phyloP scores from a whole-genome alignment of 2,329 filamentous ascomycete species.

The Ploettnerulaceae sp. region DNA sequence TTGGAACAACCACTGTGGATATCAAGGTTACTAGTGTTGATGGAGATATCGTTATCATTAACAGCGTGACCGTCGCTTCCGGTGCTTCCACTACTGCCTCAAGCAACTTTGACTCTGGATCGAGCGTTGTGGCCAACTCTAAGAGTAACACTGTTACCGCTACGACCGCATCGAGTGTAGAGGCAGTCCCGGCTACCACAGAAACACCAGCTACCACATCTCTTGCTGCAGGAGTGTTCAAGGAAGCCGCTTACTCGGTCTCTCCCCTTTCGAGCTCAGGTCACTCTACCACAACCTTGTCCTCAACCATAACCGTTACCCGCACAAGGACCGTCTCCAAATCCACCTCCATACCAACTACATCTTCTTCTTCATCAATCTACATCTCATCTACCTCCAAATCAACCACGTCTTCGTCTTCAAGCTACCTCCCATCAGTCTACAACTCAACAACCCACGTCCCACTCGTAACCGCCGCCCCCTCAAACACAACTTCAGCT shows the following conservation, averaged over 20 bases:
- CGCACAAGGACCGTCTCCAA: conserved; percentile 1
- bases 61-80: conserved; percentile 41
- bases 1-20: conserved; percentile 48
- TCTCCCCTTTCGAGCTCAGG: neutral
- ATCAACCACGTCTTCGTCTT: too few relatives aligned
- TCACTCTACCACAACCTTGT: neutral
- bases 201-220: neutral
- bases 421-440: neutral
- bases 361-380: neutral
- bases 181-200: neutral
- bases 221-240: neutral
- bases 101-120: conserved; percentile 25
- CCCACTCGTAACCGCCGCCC: neutral
- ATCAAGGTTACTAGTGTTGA: conserved; percentile 50
- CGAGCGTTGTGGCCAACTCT: neutral
- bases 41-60: conserved; percentile 48
- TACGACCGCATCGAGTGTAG: neutral
- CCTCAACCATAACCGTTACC: conserved; percentile 5
- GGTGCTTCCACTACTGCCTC: conserved; percentile 21
- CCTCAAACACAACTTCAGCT: neutral
- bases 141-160: neutral
- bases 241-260: neutral
- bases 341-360: neutral
- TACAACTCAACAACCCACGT: neutral
- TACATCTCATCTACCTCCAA: neutral